Evolutionary conservation across 192 early-diverging fungal genomes (phyloP).

Genomic region (Dissophora globulifera): DNA sequence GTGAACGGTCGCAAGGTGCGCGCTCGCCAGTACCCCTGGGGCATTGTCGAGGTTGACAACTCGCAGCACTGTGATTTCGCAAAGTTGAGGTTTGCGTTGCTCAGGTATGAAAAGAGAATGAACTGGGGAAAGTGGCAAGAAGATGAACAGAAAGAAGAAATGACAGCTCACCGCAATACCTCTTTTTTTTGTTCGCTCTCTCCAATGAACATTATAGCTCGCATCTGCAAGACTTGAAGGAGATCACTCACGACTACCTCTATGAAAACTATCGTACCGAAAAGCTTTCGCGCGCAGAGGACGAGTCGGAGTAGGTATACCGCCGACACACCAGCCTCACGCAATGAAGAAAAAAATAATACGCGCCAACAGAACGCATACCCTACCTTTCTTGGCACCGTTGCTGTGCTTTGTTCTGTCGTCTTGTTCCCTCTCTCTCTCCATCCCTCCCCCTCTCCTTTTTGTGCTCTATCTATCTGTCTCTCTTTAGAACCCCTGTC

Average conservation of each 20-base stretch:
- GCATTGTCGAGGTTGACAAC: constrained; percentile 96
- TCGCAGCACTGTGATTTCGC: constrained; percentile 97
- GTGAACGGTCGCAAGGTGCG: constrained; percentile 90
- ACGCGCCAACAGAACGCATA: neutral
- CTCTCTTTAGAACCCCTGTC: neutral
- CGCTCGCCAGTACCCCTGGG: constrained; percentile 95
- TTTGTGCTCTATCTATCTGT: neutral
- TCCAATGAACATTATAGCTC: constrained; percentile 66
- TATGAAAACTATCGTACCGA: constrained; percentile 96
- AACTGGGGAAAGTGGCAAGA: too few relatives aligned
- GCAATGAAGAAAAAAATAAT: too few relatives aligned
- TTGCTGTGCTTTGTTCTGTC: too few relatives aligned
- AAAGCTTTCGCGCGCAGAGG: constrained; percentile 71
- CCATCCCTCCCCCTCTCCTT: too few relatives aligned
- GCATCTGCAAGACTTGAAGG: constrained; percentile 97
- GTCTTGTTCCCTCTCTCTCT: too few relatives aligned
- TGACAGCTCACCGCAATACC: neutral
- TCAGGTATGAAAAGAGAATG: too few relatives aligned
- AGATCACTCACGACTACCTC: constrained; percentile 94
- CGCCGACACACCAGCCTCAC: too few relatives aligned
- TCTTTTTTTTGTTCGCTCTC: neutral
- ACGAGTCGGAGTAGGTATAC: constrained; percentile 52
- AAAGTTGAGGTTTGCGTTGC: constrained; percentile 87
- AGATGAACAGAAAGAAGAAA: too few relatives aligned
- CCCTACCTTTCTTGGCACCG: neutral